Conservation (phyloP, 1,284 basidiomycete species). For the Meripilus lineatus region DNA sequence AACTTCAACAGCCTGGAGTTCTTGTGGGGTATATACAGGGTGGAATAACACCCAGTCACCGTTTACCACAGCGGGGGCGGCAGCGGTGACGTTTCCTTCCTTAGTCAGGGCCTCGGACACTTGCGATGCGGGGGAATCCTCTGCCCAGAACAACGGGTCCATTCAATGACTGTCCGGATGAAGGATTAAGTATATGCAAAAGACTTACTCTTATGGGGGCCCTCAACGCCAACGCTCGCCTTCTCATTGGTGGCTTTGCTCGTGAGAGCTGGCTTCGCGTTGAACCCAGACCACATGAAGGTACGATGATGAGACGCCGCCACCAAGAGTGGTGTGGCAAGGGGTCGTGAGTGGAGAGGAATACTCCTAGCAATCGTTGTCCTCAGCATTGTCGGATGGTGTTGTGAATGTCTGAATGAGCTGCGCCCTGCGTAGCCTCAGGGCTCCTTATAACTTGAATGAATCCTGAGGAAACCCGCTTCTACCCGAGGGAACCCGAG, state of each 20-base stretch:
- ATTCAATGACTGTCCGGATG: not conserved
- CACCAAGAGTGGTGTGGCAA: not conserved
- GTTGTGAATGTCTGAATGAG: not conserved
- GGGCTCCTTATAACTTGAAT: not conserved
- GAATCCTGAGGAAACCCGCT: too few species aligned
- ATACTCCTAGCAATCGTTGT: not conserved
- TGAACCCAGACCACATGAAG: constrained; percentile 2
- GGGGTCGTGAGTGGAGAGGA: not conserved
- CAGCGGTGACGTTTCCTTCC: constrained; percentile 1
- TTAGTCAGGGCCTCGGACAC: constrained; percentile 3
- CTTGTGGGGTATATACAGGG: constrained; percentile 74
- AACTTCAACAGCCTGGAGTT: constrained; percentile 75
- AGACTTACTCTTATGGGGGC: constrained; percentile 29
- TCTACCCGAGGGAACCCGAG: not conserved
- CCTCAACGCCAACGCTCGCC: constrained; percentile 23
- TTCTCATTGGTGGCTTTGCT: constrained; percentile 17
- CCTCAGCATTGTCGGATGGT: constrained; percentile 7
- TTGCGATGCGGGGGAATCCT: constrained; percentile 13
- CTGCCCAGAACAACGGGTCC: constrained; percentile 9
- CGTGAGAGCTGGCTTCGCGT: constrained; percentile 4
- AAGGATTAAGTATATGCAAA: not conserved
- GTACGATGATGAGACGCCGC: not conserved
- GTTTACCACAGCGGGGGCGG: constrained; percentile 28
- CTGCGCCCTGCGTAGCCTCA: not conserved
- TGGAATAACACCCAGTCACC: constrained; percentile 84